These are phyloP conservation scores for Decorospora gaudefroyi DNA, from an alignment of 2,329 filamentous ascomycete genomes.

Conservation along the genomic window DNA sequence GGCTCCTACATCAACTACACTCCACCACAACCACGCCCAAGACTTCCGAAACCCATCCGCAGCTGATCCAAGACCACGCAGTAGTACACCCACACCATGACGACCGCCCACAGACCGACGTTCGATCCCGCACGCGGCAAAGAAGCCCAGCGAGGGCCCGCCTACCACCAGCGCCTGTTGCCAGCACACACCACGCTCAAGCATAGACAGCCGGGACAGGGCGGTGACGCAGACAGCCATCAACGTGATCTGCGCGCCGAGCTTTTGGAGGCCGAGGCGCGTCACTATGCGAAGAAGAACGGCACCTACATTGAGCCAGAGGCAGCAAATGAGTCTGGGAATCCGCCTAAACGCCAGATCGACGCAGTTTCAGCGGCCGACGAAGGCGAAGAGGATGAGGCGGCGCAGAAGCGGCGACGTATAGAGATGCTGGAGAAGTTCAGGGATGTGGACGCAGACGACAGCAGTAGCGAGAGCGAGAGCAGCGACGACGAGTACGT, in stretches of 20 bases:
- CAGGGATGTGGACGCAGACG: slow-evolving; percentile 81
- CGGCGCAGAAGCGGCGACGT: slow-evolving; percentile 79
- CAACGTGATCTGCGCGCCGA: slow-evolving; percentile 85
- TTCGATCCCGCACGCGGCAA: slow-evolving; percentile 97
- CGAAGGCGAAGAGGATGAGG: slow-evolving; percentile 64
- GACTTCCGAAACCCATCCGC: slow-evolving; percentile 38
- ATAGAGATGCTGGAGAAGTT: slow-evolving; percentile 78
- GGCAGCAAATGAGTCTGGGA: slow-evolving; percentile 45
- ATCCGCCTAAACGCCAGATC: slow-evolving; percentile 66
- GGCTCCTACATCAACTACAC: slow-evolving; percentile 12
- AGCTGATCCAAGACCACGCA: not conserved
- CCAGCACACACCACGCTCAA: slow-evolving; percentile 94
- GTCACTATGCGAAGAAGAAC: slow-evolving; percentile 83
- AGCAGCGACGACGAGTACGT: slow-evolving; percentile 62
- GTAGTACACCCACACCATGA: slow-evolving; percentile 46
- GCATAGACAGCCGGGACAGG: slow-evolving; percentile 79
- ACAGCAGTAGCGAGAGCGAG: slow-evolving; percentile 60
- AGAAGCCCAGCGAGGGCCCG: slow-evolving; percentile 88
- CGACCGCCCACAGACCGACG: slow-evolving; percentile 76
- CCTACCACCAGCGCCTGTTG: slow-evolving; percentile 93
- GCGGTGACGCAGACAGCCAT: slow-evolving; percentile 72
- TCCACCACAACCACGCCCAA: slow-evolving; percentile 23
- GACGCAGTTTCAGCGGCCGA: slow-evolving; percentile 55
- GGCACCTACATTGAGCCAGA: slow-evolving; percentile 61
- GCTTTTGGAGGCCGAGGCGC: slow-evolving; percentile 84